Base-by-base conservation (phyloP, 2,329 filamentous ascomycete species). In the Cercospora janseana region DNA sequence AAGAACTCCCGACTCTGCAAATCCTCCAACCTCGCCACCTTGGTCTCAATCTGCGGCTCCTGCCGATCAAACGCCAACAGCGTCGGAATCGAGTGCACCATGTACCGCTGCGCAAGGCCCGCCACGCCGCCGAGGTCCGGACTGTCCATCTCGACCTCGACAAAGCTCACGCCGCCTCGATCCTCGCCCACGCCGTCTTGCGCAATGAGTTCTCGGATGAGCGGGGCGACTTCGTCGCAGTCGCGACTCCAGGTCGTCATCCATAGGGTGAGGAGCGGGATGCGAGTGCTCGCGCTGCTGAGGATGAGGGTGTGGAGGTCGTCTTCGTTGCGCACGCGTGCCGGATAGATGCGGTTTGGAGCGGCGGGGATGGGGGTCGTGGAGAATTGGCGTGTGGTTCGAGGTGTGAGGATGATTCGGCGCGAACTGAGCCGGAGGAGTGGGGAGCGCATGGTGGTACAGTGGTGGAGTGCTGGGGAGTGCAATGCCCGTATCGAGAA, bases 201-300 rank as follows among this genome's bases (percentile, higher is more conserved):
- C 44, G 72, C 67, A 21, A 78, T 67, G 26, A 78, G 58, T 2
- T 63, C 55, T n/a, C 61, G 63, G 7, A 78, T 44, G 4, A 77
- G 53, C 1, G 74, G 73, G 7, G 69, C 67, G 4, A 77, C 64
- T 7, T 63, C 60, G 18, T 70, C 68, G 60, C 74, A 77, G 4
- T 70, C 71, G 1, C 66, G 60, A 53, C 72, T 75, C 72, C 73
- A 78, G 3, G 70, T 70, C 2, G 76, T 72, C 31, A 69, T 75
- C 75, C 75, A 79, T 8, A 78, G 62, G 0, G 76, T 78, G 35
- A 78, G 69, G 0, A 79, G 61, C 0, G 75, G 68, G 6, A 66
- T 64, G 32, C 72, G 69, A 9, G 64, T 69, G 56, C 69, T 72
- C 7, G 75, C 70, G 12, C 72, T 75, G 53, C 75, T 69, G 40